Evolutionary conservation across 306 rosid species (phyloP).

Genomic region (Clitoria ternatea): DNA sequence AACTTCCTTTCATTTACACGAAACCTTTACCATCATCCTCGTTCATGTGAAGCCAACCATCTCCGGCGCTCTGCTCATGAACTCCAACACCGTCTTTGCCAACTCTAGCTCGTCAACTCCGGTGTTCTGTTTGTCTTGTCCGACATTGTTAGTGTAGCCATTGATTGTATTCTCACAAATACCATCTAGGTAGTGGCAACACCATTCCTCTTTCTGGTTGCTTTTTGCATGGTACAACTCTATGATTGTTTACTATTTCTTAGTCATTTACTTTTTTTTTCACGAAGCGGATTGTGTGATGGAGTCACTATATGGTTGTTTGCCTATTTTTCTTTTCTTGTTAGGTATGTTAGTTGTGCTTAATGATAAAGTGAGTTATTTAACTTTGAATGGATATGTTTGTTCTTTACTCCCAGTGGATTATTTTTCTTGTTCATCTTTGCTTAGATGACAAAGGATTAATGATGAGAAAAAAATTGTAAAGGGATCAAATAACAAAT

Average conservation of each 20-base stretch:
- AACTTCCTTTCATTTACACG: too few relatives aligned
- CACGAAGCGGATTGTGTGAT: not conserved
- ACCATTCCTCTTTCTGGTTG: not conserved
- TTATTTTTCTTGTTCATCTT: not conserved
- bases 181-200: not conserved
- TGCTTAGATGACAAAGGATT: not conserved
- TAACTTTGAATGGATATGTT: slow-evolving; percentile 1
- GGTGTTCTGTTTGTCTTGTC: too few relatives aligned
- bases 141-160: too few relatives aligned
- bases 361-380: not conserved
- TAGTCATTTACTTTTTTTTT: not conserved
- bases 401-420: not conserved
- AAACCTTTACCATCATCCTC: too few relatives aligned
- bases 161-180: too few relatives aligned
- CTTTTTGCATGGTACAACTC: not conserved
- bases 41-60: too few relatives aligned
- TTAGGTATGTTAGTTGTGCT: not conserved
- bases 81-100: too few relatives aligned
- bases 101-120: too few relatives aligned
- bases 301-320: not conserved
- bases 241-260: not conserved
- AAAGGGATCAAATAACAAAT: not conserved
- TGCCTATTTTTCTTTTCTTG: not conserved
- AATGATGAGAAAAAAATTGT: not conserved
- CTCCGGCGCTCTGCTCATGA: too few relatives aligned